Base-by-base conservation (phyloP, 177 flowering plant genomes). In the Vitis hybrid region DNA sequence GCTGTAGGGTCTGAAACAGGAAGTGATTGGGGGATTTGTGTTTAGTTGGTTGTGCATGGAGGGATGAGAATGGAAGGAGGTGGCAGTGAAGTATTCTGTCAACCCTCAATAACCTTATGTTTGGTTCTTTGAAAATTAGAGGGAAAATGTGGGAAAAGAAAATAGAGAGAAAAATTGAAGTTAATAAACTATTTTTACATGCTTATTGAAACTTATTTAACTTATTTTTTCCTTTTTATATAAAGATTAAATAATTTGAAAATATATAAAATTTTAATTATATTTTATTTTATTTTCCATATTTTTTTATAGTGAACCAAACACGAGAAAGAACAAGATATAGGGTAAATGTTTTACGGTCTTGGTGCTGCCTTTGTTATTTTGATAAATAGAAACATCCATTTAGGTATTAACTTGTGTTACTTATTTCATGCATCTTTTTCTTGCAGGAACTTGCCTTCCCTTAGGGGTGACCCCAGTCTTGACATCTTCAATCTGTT, bases 401-500 rank as follows among this genome's bases (percentile, higher is more conserved):
- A 14, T 53, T 53, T 5, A 53, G 56, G 16, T 53, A 4, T 53
- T 15, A 16, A 13, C 12, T 53, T 16, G 16, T 5, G 56, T 2
- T 15, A 53, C 15, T 53, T 53, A 53, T 13, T 53, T 53, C 8
- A 39, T 53, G 16, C 12, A 10, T 14, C 16, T 16, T 53, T 29
- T 3, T 16, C 45, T 64, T 69, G 58, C 72, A 74, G 76, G 51
- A 60, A 57, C 65, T 64, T 69, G 18, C 68, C 69, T 18, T 39
- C 72, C 55, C 64, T 45, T 51, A 59, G 65, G 50, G 67, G 68
- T 16, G 68, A 63, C 31, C 39, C 64, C 21, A 64, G 72, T 64
- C 51, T 69, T 19, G 76, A 69, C 33, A 29, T 68, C 61, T 63
- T 68, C n/a, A 74, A 29, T 65, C 33, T 68, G 58, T 63, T 69